phyloP scores from a whole-genome alignment of 768 basidiomycete genomes.

The Rhodotorula paludigena region DNA sequence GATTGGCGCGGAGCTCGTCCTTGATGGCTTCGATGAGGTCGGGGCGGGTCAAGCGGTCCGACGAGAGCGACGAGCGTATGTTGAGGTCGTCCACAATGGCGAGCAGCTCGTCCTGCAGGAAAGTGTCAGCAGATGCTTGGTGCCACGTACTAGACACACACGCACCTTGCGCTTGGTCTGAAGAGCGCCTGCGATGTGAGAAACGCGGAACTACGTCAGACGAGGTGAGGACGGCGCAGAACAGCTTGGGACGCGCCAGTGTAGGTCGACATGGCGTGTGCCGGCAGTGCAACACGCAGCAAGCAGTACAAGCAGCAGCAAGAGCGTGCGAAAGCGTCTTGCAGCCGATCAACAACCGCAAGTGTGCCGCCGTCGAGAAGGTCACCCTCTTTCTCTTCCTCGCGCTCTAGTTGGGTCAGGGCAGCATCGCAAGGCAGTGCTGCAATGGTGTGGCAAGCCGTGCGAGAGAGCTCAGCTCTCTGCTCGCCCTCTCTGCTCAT shows the following conservation, averaged over 20 bases:
- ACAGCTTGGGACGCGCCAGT: background rate
- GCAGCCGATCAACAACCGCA: too few relatives aligned
- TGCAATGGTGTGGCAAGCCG: too few relatives aligned
- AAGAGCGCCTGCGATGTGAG: conserved; percentile 3
- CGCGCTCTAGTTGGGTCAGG: too few relatives aligned
- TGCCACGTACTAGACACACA: too few relatives aligned
- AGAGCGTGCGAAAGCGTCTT: too few relatives aligned
- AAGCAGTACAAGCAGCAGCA: too few relatives aligned
- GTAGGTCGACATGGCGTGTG: background rate
- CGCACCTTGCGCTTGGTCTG: background rate
- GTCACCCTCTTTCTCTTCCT: too few relatives aligned
- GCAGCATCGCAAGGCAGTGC: too few relatives aligned
- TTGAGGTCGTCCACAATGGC: conserved; percentile 4
- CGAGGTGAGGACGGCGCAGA: background rate
- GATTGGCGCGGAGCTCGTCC: conserved; percentile 1
- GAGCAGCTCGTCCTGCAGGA: background rate
- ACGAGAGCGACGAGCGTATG: background rate
- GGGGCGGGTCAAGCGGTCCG: background rate
- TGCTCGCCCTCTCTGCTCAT: too few relatives aligned
- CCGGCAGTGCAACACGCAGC: too few relatives aligned
- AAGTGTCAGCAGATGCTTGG: background rate
- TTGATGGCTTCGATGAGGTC: conserved; percentile 9
- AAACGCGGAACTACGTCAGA: background rate
- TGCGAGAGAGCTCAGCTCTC: too few relatives aligned
- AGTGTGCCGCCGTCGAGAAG: too few relatives aligned